These are phyloP conservation scores for Przewalskia tangutica DNA, from an alignment of 257 asterid genomes.

Conservation along the genomic window DNA sequence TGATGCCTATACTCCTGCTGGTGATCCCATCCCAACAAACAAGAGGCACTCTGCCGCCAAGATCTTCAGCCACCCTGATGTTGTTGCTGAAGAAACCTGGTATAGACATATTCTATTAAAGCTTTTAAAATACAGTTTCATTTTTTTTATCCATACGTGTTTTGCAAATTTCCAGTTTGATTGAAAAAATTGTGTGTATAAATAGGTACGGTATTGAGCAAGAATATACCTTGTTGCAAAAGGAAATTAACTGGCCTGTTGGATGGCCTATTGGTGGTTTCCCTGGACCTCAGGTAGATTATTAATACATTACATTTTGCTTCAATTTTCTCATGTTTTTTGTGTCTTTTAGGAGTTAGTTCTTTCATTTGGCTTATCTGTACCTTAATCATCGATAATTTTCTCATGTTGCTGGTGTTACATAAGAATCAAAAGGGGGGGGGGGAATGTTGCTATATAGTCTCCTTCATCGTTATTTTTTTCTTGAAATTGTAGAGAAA, in stretches of 20 bases:
- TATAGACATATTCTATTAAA: neutral
- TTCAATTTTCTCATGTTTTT: neutral
- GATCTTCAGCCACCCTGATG: conserved; percentile 69
- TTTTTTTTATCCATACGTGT: neutral
- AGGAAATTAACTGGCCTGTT: conserved; percentile 72
- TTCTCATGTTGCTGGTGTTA: neutral
- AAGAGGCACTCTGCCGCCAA: conserved; percentile 64
- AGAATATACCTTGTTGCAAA: conserved; percentile 76
- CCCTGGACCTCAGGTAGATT: conserved; percentile 88
- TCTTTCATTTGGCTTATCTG: neutral
- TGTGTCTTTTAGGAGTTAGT: neutral
- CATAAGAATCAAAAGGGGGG: neutral
- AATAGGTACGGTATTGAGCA: conserved; percentile 93
- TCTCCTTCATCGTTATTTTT: neutral
- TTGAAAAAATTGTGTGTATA: neutral
- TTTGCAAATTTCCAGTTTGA: neutral
- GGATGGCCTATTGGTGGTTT: conserved; percentile 94
- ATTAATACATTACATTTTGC: neutral
- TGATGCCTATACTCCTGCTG: conserved; percentile 88
- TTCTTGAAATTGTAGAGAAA: neutral
- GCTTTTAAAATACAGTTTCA: neutral
- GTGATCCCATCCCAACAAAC: conserved; percentile 84
- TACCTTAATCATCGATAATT: neutral
- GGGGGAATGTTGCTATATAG: no score
- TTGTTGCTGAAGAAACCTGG: conserved; percentile 74